A percentile compares a stretch with the other conserved stretches of the same genome.
phyloP scores from a whole-genome alignment of 148 eudicot species.

The Dysphania ambrosioides region DNA sequence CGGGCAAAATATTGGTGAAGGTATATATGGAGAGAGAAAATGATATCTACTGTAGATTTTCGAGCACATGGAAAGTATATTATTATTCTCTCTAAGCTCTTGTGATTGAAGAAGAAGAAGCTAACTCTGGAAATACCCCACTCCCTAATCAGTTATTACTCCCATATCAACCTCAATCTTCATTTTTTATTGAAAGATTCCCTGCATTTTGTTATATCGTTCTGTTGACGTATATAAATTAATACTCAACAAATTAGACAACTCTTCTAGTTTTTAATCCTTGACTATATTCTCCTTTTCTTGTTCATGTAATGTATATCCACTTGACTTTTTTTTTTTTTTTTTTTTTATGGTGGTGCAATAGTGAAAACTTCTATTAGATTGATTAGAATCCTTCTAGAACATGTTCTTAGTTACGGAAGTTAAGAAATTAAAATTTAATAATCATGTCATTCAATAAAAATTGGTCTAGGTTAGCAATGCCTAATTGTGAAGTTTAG shows the following conservation, averaged over 20 bases:
- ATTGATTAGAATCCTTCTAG: no score
- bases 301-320: not conserved
- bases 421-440: no score
- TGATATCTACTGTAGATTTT: conserved; percentile 45
- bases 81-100: not conserved
- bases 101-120: conserved; percentile 6
- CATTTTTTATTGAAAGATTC: conserved; percentile 16
- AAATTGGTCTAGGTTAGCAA: no score
- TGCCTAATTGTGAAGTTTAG: no score
- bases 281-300: not conserved
- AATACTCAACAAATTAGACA: not conserved
- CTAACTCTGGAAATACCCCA: conserved; percentile 4
- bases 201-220: conserved; percentile 4
- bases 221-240: not conserved
- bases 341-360: no score
- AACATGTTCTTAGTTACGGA: no score
- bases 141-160: conserved; percentile 19
- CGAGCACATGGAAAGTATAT: conserved; percentile 38
- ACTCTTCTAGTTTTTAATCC: not conserved
- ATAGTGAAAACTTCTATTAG: not conserved
- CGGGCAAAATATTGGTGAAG: not conserved
- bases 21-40: conserved; percentile 35
- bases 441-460: no score
- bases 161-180: conserved; percentile 36
- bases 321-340: not conserved